Evolutionary conservation across 1,139 yeast species (phyloP).

Genomic region (Yamadazyma triangularis): DNA sequence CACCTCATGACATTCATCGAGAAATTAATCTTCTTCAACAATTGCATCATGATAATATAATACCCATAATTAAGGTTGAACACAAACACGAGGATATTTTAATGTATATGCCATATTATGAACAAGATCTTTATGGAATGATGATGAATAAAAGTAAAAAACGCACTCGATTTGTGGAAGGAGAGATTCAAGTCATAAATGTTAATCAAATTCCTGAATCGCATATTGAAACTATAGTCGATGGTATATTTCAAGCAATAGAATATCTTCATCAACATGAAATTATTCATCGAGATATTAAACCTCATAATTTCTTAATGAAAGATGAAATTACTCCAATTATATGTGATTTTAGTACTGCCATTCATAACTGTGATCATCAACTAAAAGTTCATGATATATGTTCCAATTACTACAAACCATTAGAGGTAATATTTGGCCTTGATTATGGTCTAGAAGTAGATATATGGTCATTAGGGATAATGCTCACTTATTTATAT

Average conservation of each 20-base stretch:
- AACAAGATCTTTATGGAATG: slow-evolving; percentile 22
- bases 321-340: slow-evolving; percentile 27
- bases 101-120: slow-evolving; percentile 31
- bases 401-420: slow-evolving; percentile 71
- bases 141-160: slow-evolving; percentile 13
- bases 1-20: slow-evolving; percentile 36
- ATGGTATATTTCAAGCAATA: slow-evolving; percentile 18
- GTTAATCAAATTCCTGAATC: slow-evolving; percentile 14
- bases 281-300: slow-evolving; percentile 85
- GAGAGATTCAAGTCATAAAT: slow-evolving; percentile 4
- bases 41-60: slow-evolving; percentile 19
- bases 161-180: slow-evolving; percentile 10
- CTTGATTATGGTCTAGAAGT: slow-evolving; percentile 55
- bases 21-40: slow-evolving; percentile 27
- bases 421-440: slow-evolving; percentile 81
- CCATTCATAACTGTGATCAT: slow-evolving; percentile 36
- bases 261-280: slow-evolving; percentile 36
- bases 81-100: slow-evolving; percentile 28
- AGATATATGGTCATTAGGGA: slow-evolving; percentile 82
- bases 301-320: slow-evolving; percentile 70
- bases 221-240: slow-evolving; percentile 14
- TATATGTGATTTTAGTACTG: slow-evolving; percentile 78
- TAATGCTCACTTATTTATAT: slow-evolving; percentile 58
- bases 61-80: slow-evolving; percentile 21
- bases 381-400: slow-evolving; percentile 55